A percentile compares a stretch with the other conserved stretches of the same genome.
Conservation (phyloP, 108 stramenopile species). For the Nannochloropsis gaditana region DNA sequence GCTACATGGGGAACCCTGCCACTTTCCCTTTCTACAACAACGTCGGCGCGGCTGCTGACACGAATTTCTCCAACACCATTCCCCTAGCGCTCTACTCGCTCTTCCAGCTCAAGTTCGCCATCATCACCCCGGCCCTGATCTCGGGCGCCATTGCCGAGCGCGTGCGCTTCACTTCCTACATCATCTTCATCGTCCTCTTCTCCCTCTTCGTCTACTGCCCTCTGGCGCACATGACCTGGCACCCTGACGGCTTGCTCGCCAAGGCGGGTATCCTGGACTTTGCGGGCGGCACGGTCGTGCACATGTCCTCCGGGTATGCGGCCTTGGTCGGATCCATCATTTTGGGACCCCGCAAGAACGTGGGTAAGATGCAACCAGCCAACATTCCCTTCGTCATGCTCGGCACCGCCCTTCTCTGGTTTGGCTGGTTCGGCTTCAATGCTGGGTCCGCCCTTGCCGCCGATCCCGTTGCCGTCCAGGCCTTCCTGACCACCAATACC, state of each 20-base stretch:
- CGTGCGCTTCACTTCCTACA: constrained; percentile 23
- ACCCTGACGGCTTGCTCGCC: constrained; percentile 45
- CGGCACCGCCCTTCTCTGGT: constrained; percentile 38
- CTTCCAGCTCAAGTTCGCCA: constrained; percentile 30
- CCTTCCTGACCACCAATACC: constrained; percentile 32
- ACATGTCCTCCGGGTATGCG: constrained; percentile 70
- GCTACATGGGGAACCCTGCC: constrained; percentile 27
- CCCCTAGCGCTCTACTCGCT: constrained; percentile 24
- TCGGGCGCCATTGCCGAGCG: constrained; percentile 31
- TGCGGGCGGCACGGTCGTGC: constrained; percentile 68
- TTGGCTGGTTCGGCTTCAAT: constrained; percentile 64
- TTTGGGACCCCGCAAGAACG: constrained; percentile 22
- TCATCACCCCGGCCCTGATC: constrained; percentile 31
- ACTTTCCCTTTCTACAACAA: constrained; percentile 25
- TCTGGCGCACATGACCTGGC: constrained; percentile 32
- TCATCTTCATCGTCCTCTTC: constrained; percentile 22
- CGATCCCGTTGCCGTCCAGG: constrained; percentile 18
- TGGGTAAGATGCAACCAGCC: constrained; percentile 2
- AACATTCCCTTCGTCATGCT: constrained; percentile 29
- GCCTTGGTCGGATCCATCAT: constrained; percentile 57
- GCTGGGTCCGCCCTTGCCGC: constrained; percentile 60
- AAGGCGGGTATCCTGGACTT: constrained; percentile 68
- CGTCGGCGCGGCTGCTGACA: constrained; percentile 18
- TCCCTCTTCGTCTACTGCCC: constrained; percentile 37
- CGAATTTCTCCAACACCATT: constrained; percentile 21